Evolutionary conservation across 495 filamentous ascomycete genomes (phyloP).

Genomic region (Echria macrotheca): DNA sequence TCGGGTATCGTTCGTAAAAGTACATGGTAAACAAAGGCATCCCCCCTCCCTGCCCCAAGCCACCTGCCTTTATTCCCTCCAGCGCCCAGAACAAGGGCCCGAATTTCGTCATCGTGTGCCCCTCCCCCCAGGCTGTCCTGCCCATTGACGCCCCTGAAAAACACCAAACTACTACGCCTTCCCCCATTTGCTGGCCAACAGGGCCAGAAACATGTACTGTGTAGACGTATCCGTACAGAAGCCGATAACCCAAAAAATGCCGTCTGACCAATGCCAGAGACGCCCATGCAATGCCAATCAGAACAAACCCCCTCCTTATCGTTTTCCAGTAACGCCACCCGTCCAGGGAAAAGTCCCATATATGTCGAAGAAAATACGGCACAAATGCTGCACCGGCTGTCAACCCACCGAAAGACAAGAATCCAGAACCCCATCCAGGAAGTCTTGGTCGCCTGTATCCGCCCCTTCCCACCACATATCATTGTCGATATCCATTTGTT

Average conservation of each 20-base stretch:
- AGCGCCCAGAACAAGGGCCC: neutral
- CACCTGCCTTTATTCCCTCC: neutral
- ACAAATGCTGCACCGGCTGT: neutral
- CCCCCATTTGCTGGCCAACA: too few species aligned
- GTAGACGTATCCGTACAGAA: too few species aligned
- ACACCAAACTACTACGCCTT: neutral
- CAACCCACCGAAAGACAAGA: slow-evolving; percentile 36
- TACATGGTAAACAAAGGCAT: slow-evolving; percentile 10
- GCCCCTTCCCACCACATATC: slow-evolving; percentile 72
- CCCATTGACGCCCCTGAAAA: neutral
- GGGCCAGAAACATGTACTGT: too few species aligned
- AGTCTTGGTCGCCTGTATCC: slow-evolving; percentile 51
- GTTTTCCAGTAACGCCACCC: slow-evolving; percentile 1
- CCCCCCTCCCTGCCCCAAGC: slow-evolving; percentile 13
- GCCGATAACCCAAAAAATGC: neutral
- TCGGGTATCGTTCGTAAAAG: slow-evolving; percentile 33
- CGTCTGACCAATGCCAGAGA: neutral
- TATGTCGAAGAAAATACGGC: neutral
- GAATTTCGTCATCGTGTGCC: neutral
- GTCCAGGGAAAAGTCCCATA: slow-evolving; percentile 3
- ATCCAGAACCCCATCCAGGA: slow-evolving; percentile 67
- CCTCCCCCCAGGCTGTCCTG: neutral
- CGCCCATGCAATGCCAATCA: neutral
- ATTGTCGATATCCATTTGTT: slow-evolving; percentile 62
- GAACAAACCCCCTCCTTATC: too few species aligned